Percentiles rank a stretch among this genome's conserved stretches.
phyloP scores from a whole-genome alignment of 108 stramenopile genomes.

The Heterococcus sp. region DNA sequence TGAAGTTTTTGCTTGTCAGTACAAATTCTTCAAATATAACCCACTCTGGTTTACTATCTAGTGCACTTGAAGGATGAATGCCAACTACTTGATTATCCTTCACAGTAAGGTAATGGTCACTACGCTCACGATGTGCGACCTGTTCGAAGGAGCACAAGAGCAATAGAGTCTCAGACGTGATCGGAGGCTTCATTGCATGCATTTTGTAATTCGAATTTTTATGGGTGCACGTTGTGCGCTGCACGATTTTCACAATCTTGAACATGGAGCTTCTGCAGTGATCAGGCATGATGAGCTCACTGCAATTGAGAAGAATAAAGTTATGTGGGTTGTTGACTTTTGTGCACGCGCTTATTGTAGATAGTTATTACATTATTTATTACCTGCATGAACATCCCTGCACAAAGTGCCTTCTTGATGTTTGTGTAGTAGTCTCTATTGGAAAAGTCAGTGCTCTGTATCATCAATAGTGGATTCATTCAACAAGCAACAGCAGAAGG shows the following conservation, averaged over 20 bases:
- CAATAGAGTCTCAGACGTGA: too few relatives aligned
- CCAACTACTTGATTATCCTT: conserved; percentile 97
- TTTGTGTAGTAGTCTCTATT: conserved; percentile 76
- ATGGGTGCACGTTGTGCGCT: too few relatives aligned
- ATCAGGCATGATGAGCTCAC: too few relatives aligned
- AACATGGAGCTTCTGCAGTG: too few relatives aligned
- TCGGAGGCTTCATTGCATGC: too few relatives aligned
- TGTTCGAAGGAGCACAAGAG: too few relatives aligned
- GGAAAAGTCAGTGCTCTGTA: conserved; percentile 79
- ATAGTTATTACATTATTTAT: not conserved
- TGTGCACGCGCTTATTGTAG: not conserved
- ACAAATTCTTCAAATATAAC: conserved; percentile 97
- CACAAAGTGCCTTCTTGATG: conserved; percentile 60
- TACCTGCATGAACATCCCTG: conserved; percentile 49
- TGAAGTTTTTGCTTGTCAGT: conserved; percentile 92
- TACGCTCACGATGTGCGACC: conserved; percentile 84
- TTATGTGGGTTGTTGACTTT: too few relatives aligned
- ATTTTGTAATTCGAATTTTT: too few relatives aligned
- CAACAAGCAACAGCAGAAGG: not conserved
- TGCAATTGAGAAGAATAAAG: too few relatives aligned
- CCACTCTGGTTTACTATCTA: conserved; percentile 90
- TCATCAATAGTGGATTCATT: conserved; percentile 47
- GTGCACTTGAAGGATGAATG: conserved; percentile 87
- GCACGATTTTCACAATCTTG: too few relatives aligned
- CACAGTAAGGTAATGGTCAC: conserved; percentile 90